Base-by-base conservation (phyloP, 78 protist species). In the Isochrysis galbana region DNA sequence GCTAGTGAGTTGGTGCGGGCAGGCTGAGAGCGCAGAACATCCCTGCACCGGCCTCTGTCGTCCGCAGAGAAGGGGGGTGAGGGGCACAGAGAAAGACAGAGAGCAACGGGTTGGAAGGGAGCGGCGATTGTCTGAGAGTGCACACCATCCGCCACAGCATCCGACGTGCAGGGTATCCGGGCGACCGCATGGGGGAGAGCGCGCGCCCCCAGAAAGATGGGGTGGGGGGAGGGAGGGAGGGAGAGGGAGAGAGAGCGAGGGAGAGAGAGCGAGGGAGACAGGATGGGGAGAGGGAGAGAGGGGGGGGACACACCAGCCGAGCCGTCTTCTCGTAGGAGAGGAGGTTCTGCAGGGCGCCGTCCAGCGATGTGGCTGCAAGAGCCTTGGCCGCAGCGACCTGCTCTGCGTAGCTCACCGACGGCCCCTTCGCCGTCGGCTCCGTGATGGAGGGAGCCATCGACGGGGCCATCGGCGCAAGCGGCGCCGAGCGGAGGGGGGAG, bases 331-430 rank as follows among this genome's bases (percentile, higher is more conserved):
- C 93, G 36, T 10, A 46, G 21, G 51, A 7, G 1, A 83, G 74
- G 41, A 91, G 89, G n/a, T 70, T 78, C 38, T 38, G 47, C 34
- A 91, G 25, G 34, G 93, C 93, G 42, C 61, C 90, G 19, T 47
- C 45, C 39, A 70, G 45, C 45, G 74, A 61, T 10, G 26, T 11
- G 47, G 77, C 86, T 5, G 46, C 84, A 3, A 77, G 44, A 4
- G 84, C 84, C 5, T 32, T 5, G 19, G 14, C 47, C 84, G 34
- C 26, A 21, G 84, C 84, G 46, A 77, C n/a, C 47, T 10, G 47
- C 84, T 39, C 46, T 4, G 84, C 84, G 84, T 77, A 77, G 14
- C 34, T 21, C 34, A 77, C 84, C 29, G 74, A 7, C 10, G 74
- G n/a, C 7, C 10, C 74, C 74, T 61, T 61, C 29, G 74, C 23